Conservation (phyloP, 2,329 filamentous ascomycete genomes). For the Fusarium sp. region DNA sequence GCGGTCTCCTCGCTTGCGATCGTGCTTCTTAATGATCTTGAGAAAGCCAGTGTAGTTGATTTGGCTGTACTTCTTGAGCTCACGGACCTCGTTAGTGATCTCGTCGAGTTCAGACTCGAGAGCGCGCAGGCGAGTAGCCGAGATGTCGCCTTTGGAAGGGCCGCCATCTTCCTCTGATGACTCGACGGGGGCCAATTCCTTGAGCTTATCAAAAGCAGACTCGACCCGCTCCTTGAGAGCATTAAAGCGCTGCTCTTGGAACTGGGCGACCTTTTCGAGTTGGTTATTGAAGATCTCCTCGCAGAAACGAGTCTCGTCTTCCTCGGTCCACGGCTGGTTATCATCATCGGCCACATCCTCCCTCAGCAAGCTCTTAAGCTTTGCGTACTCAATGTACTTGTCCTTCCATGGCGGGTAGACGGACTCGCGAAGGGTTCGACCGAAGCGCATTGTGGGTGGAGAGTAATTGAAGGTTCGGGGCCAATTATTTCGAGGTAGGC, state of each 20-base stretch:
- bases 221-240: slow-evolving; percentile 66
- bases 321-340: slow-evolving; percentile 80
- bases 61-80: slow-evolving; percentile 93
- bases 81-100: slow-evolving; percentile 90
- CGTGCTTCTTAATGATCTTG: slow-evolving; percentile 99
- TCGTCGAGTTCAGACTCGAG: slow-evolving; percentile 83
- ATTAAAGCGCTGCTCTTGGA: slow-evolving; percentile 83
- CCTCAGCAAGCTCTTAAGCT: slow-evolving; percentile 88
- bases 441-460: slow-evolving; percentile 81
- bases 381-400: slow-evolving; percentile 94
- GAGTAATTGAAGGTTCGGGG: slow-evolving; percentile 6
- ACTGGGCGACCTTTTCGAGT: slow-evolving; percentile 92
- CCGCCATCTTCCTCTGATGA: slow-evolving; percentile 62
- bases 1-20: slow-evolving; percentile 86
- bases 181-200: slow-evolving; percentile 75
- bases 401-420: slow-evolving; percentile 90
- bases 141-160: slow-evolving; percentile 61
- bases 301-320: slow-evolving; percentile 93
- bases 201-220: slow-evolving; percentile 74
- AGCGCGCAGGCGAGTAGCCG: slow-evolving; percentile 70
- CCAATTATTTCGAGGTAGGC: slow-evolving; percentile 20
- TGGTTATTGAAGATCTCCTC: slow-evolving; percentile 95
- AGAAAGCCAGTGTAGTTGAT: slow-evolving; percentile 98
- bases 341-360: slow-evolving; percentile 78
- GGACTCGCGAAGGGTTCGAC: slow-evolving; percentile 83